These are phyloP conservation scores for Alternaria arborescens DNA, from an alignment of 2,329 filamentous ascomycete species.

Conservation along the genomic window DNA sequence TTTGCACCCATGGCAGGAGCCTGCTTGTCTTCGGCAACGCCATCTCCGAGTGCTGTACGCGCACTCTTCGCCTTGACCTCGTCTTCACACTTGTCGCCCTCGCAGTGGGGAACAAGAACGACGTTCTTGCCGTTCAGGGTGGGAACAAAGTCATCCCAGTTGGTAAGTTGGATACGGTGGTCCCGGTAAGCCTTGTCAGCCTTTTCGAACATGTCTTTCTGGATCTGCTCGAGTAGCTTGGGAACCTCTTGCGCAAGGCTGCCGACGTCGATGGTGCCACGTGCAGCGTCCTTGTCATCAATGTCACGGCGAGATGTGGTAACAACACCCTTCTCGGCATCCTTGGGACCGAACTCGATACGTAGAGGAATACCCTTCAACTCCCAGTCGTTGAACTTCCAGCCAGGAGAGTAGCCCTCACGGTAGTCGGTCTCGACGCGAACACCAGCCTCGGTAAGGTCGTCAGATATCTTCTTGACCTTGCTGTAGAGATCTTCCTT, in stretches of 20 bases:
- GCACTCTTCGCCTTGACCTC: slow-evolving; percentile 93
- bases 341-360: slow-evolving; percentile 95
- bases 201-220: slow-evolving; percentile 79
- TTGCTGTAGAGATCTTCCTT: slow-evolving; percentile 78
- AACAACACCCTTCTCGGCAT: slow-evolving; percentile 84
- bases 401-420: slow-evolving; percentile 89
- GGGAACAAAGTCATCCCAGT: slow-evolving; percentile 92
- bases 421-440: slow-evolving; percentile 84
- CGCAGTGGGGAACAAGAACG: slow-evolving; percentile 88
- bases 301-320: slow-evolving; percentile 88
- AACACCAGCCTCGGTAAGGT: slow-evolving; percentile 76
- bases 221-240: slow-evolving; percentile 86
- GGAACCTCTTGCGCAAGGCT: slow-evolving; percentile 79
- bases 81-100: slow-evolving; percentile 86
- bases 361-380: slow-evolving; percentile 93
- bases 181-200: slow-evolving; percentile 80
- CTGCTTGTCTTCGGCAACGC: slow-evolving; percentile 76
- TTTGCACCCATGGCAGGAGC: slow-evolving; percentile 80
- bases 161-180: slow-evolving; percentile 80
- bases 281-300: slow-evolving; percentile 69
- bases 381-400: slow-evolving; percentile 99
- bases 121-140: slow-evolving; percentile 92
- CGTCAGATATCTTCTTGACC: slow-evolving; percentile 73
- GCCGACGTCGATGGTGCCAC: slow-evolving; percentile 73
- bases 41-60: slow-evolving; percentile 72